phyloP scores from a whole-genome alignment of 1,284 basidiomycete species.

The Psilocybe mexicana region DNA sequence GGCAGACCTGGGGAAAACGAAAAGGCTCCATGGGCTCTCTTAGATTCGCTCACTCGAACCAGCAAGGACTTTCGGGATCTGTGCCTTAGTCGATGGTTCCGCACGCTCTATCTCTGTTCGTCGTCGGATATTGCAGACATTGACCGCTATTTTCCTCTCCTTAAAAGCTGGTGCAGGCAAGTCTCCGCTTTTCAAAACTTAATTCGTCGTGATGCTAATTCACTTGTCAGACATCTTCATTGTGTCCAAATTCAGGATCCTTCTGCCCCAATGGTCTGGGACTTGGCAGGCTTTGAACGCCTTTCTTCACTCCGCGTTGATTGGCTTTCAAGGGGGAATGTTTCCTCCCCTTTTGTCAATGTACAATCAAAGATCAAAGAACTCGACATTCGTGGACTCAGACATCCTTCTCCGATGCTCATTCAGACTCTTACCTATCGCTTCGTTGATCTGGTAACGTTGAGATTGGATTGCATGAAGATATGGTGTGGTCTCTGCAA shows the following conservation, averaged over 20 bases:
- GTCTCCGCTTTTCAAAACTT: not conserved
- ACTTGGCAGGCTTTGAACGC: conserved; percentile 26
- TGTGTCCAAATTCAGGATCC: conserved; percentile 24
- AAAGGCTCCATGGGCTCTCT: conserved; percentile 30
- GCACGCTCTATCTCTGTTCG: conserved; percentile 23
- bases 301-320: conserved; percentile 31
- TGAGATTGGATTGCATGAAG: conserved; percentile 29
- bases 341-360: conserved; percentile 25
- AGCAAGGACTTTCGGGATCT: conserved; percentile 29
- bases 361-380: conserved; percentile 25
- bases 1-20: conserved; percentile 16
- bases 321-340: conserved; percentile 23
- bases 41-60: conserved; percentile 28
- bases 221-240: conserved; percentile 28
- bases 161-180: conserved; percentile 32
- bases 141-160: conserved; percentile 24
- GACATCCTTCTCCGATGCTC: conserved; percentile 34
- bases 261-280: conserved; percentile 21
- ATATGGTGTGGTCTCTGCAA: conserved; percentile 39
- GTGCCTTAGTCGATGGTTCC: conserved; percentile 33
- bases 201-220: not conserved
- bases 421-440: conserved; percentile 14
- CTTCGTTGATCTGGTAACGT: conserved; percentile 26
- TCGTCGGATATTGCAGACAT: conserved; percentile 23
- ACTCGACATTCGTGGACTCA: conserved; percentile 32